These are phyloP conservation scores for Lichtheimia hyalospora DNA, from an alignment of 371 early-diverging fungal genomes.

Conservation along the genomic window DNA sequence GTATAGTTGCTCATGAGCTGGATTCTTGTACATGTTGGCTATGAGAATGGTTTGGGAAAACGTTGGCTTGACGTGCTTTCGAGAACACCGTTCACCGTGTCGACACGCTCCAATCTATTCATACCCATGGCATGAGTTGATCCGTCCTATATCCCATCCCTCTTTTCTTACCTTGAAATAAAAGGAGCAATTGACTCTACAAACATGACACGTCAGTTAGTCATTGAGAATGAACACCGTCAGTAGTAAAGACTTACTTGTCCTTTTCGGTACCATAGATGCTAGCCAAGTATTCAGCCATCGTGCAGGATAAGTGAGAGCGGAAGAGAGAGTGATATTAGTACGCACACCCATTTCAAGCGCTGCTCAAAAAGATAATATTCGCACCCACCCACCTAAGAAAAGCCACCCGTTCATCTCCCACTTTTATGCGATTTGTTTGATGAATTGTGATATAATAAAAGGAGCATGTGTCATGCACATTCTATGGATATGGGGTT, in stretches of 20 bases:
- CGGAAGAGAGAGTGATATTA: no score
- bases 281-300: conserved; percentile 90
- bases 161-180: conserved; percentile 79
- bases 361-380: no score
- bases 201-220: neutral
- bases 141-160: neutral
- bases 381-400: no score
- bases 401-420: no score
- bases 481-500: no score
- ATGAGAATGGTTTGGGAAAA: conserved; percentile 94
- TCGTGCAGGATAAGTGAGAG: conserved; percentile 21
- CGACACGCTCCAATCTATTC: conserved; percentile 94
- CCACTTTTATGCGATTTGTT: no score
- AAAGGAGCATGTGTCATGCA: no score
- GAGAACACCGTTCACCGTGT: conserved; percentile 96
- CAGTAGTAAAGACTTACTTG: conserved; percentile 60
- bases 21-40: conserved; percentile 95
- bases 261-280: conserved; percentile 96
- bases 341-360: no score
- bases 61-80: conserved; percentile 96
- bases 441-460: no score
- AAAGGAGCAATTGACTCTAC: conserved; percentile 96
- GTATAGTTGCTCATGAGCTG: conserved; percentile 78
- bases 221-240: neutral
- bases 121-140: neutral